Percentiles rank a stretch among this genome's conserved stretches.
Evolutionary conservation across 2,329 filamentous ascomycete genomes (phyloP).

Genomic region (Fusarium sambucinum): DNA sequence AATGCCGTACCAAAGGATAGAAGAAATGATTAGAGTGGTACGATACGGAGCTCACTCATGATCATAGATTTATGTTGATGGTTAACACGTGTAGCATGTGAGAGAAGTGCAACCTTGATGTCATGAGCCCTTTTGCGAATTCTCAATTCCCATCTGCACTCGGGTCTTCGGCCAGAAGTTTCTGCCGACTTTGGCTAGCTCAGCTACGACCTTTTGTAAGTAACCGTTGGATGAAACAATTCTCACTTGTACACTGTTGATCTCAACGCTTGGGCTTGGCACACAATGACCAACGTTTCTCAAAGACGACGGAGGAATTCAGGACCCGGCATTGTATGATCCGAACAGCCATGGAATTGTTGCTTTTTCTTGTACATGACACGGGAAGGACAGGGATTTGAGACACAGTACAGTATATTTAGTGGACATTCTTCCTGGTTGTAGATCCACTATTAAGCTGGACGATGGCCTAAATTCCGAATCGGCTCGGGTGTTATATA

Average conservation of each 20-base stretch:
- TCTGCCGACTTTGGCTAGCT: neutral
- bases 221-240: neutral
- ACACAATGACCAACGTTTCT: neutral
- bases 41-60: neutral
- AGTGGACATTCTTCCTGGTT: neutral
- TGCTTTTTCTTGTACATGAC: neutral
- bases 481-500: conserved; percentile 12
- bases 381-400: neutral
- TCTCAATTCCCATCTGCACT: neutral
- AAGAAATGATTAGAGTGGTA: neutral
- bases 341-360: neutral
- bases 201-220: accelerated
- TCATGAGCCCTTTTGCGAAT: accelerated
- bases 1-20: neutral
- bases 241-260: neutral
- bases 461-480: conserved; percentile 5
- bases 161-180: neutral
- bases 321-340: neutral
- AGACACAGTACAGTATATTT: neutral
- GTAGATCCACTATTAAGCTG: conserved; percentile 1
- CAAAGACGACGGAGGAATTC: neutral
- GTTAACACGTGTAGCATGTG: neutral
- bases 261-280: neutral
- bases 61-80: too few relatives aligned
- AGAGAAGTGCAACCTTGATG: neutral